Conservation (phyloP, 495 filamentous ascomycete genomes). For the Penicillium longicatenatum region DNA sequence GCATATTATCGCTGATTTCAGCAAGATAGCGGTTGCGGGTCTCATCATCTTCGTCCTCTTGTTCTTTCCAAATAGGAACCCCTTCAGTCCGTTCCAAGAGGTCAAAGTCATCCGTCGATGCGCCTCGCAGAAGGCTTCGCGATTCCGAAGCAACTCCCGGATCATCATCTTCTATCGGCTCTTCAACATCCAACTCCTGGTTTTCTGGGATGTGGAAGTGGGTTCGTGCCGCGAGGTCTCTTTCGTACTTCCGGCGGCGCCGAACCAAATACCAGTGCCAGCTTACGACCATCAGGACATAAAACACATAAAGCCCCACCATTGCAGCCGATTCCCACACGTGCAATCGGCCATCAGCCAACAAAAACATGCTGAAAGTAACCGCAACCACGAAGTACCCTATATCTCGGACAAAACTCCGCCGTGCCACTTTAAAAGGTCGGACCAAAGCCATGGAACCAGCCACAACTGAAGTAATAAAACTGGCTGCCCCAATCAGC, state of each 20-base stretch:
- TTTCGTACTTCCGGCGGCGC: conserved; percentile 57
- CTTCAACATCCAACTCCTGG: conserved; percentile 67
- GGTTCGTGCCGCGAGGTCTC: conserved; percentile 69
- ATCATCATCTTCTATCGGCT: conserved; percentile 74
- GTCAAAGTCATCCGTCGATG: conserved; percentile 68
- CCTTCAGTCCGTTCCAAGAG: conserved; percentile 66
- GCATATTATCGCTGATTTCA: conserved; percentile 92
- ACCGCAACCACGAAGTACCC: conserved; percentile 90
- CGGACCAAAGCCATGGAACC: conserved; percentile 97
- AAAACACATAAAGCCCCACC: conserved; percentile 91
- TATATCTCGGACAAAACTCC: conserved; percentile 90
- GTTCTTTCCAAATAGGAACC: conserved; percentile 44
- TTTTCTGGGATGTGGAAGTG: conserved; percentile 72
- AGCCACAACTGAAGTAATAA: conserved; percentile 95
- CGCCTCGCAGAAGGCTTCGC: conserved; percentile 51
- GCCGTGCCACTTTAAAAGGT: conserved; percentile 86
- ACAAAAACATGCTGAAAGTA: conserved; percentile 81
- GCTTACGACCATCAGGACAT: conserved; percentile 81
- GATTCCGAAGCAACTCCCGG: conserved; percentile 54
- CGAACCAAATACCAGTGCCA: conserved; percentile 87
- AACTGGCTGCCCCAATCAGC: conserved; percentile 90
- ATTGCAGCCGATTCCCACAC: conserved; percentile 88
- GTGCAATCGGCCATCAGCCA: conserved; percentile 81
- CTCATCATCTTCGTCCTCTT: conserved; percentile 69
- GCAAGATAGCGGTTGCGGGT: conserved; percentile 69